phyloP scores from a whole-genome alignment of 495 filamentous ascomycete genomes.

The Podospora sp. region DNA sequence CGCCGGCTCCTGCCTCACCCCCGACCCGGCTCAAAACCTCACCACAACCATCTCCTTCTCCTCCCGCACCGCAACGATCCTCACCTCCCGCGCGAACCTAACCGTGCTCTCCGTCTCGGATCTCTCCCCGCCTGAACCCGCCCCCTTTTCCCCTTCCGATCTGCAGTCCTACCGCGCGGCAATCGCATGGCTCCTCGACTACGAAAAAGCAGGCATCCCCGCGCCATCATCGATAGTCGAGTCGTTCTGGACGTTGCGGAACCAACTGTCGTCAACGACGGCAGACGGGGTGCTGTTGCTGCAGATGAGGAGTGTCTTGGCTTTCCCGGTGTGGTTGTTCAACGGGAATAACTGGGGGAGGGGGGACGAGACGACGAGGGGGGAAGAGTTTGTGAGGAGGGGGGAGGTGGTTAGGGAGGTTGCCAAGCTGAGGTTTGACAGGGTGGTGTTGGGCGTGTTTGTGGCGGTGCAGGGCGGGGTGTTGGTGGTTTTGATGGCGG shows the following conservation, averaged over 20 bases:
- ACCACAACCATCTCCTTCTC: background rate
- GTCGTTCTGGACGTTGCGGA: background rate
- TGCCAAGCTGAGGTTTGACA: background rate
- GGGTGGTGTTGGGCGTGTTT: background rate
- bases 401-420: background rate
- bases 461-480: conserved; percentile 1
- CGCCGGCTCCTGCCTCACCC: background rate
- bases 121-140: background rate
- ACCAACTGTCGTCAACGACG: background rate
- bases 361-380: background rate
- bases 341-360: background rate
- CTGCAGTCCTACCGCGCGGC: background rate
- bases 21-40: background rate
- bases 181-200: background rate
- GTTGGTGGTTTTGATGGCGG: background rate
- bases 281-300: background rate
- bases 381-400: background rate
- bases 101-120: background rate
- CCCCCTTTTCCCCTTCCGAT: background rate
- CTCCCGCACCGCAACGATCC: background rate
- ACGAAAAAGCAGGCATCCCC: background rate
- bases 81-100: conserved; percentile 2
- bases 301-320: background rate
- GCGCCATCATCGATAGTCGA: background rate
- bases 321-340: conserved; percentile 3